phyloP scores from a whole-genome alignment of 2,329 filamentous ascomycete genomes.

The Mycogone perniciosa region DNA sequence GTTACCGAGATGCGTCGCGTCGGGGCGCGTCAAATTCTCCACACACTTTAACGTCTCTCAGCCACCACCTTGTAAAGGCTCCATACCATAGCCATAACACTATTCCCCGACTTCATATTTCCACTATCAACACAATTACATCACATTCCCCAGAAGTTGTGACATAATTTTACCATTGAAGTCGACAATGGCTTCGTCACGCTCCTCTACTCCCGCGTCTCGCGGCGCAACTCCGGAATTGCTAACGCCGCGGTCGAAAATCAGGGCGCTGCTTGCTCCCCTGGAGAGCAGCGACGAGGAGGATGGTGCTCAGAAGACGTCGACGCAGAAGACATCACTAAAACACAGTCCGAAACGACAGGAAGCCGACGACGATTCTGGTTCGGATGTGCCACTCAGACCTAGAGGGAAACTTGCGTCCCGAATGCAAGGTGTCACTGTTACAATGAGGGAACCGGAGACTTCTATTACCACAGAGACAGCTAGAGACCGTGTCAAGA shows the following conservation, averaged over 20 bases:
- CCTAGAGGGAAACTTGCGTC: conserved; percentile 61
- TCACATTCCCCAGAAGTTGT: background rate
- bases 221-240: conserved; percentile 37
- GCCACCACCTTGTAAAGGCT: conserved; percentile 3
- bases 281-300: conserved; percentile 47
- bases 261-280: conserved; percentile 46
- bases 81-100: conserved; percentile 4
- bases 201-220: conserved; percentile 39
- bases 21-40: conserved; percentile 26
- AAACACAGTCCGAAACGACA: conserved; percentile 2
- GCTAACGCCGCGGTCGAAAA: conserved; percentile 47
- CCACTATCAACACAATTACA: background rate
- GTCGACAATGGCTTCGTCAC: conserved; percentile 42
- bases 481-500: conserved; percentile 37
- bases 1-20: conserved; percentile 19
- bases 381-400: conserved; percentile 32
- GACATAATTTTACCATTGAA: conserved; percentile 6
- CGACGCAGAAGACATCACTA: conserved; percentile 10
- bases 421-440: conserved; percentile 45
- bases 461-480: conserved; percentile 22
- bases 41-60: conserved; percentile 18
- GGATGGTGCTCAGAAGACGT: conserved; percentile 17
- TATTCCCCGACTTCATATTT: background rate
- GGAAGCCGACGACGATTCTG: conserved; percentile 36
- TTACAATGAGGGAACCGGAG: conserved; percentile 14